These are phyloP conservation scores for Termitomyces titanicus DNA, from an alignment of 768 basidiomycete genomes.

Conservation along the genomic window DNA sequence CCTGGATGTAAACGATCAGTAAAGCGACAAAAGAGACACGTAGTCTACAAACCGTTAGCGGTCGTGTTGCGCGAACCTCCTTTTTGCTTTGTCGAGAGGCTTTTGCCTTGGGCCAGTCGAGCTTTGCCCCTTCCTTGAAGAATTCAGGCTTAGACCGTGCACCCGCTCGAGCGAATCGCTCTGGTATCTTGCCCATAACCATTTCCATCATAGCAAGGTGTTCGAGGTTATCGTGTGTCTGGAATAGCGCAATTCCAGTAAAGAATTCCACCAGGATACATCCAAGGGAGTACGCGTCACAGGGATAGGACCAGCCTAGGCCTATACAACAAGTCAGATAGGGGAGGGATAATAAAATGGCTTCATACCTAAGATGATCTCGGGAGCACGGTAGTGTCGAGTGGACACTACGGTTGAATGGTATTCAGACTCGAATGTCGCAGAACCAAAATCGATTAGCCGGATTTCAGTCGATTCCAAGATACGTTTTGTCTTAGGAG, in stretches of 20 bases:
- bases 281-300: slow-evolving; percentile 97
- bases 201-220: slow-evolving; percentile 99
- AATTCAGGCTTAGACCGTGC: slow-evolving; percentile 86
- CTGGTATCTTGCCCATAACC: slow-evolving; percentile 98
- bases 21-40: slow-evolving; percentile 6
- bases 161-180: slow-evolving; percentile 72
- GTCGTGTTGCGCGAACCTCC: slow-evolving; percentile 84
- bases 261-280: slow-evolving; percentile 99
- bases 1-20: slow-evolving; percentile 38
- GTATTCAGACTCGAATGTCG: slow-evolving; percentile 97
- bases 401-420: slow-evolving; percentile 98
- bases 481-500: slow-evolving; percentile 69
- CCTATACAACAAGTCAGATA: slow-evolving; percentile 45
- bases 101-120: slow-evolving; percentile 92
- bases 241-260: slow-evolving; percentile 97
- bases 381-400: slow-evolving; percentile 96
- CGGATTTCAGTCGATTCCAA: slow-evolving; percentile 88
- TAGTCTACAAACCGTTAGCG: slow-evolving; percentile 58
- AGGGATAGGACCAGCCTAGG: slow-evolving; percentile 96
- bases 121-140: slow-evolving; percentile 80
- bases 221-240: slow-evolving; percentile 98
- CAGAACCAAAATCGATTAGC: slow-evolving; percentile 97
- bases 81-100: slow-evolving; percentile 89
- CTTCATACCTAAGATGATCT: slow-evolving; percentile 90
- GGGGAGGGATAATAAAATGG: not conserved